A percentile compares a stretch with the other conserved stretches of the same genome.
phyloP scores from a whole-genome alignment of 1,284 basidiomycete genomes.

The Malassezia arunalokei region DNA sequence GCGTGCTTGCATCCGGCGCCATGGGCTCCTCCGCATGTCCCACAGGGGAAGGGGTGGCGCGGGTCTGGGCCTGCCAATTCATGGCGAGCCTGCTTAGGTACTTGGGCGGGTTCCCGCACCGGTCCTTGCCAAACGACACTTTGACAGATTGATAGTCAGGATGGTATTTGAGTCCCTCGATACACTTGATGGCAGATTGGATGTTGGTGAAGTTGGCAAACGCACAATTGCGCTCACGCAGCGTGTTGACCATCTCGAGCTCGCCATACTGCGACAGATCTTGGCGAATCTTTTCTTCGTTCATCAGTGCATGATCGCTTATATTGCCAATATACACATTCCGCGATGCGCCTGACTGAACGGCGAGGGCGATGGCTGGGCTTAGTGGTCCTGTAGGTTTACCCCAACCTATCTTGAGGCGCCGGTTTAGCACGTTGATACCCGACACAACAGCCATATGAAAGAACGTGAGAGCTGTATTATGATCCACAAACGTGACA shows the following conservation, averaged over 20 bases:
- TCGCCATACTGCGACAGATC: slow-evolving; percentile 43
- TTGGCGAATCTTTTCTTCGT: slow-evolving; percentile 36
- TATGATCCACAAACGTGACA: slow-evolving; percentile 43
- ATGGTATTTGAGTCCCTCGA: slow-evolving; percentile 43
- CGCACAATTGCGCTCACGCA: slow-evolving; percentile 43
- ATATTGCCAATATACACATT: slow-evolving; percentile 46
- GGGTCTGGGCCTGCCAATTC: background rate
- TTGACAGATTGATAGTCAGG: slow-evolving; percentile 39
- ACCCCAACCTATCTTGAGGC: slow-evolving; percentile 45
- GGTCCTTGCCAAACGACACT: slow-evolving; percentile 43
- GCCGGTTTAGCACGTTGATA: slow-evolving; percentile 42
- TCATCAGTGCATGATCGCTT: slow-evolving; percentile 33
- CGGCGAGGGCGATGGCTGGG: slow-evolving; percentile 42
- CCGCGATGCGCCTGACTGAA: slow-evolving; percentile 43
- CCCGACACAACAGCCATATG: slow-evolving; percentile 40
- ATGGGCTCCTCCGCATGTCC: too few species aligned
- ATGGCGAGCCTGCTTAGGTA: slow-evolving; percentile 18
- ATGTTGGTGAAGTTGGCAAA: slow-evolving; percentile 46
- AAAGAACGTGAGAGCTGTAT: slow-evolving; percentile 41
- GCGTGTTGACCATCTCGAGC: slow-evolving; percentile 41
- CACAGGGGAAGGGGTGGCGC: too few species aligned
- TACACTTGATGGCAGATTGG: slow-evolving; percentile 45
- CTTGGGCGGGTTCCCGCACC: slow-evolving; percentile 38
- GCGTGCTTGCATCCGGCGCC: too few species aligned
- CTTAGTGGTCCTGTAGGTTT: slow-evolving; percentile 42